phyloP scores from a whole-genome alignment of 225 moss, liverwort and hornwort species.

The Sphagnum contortum region DNA sequence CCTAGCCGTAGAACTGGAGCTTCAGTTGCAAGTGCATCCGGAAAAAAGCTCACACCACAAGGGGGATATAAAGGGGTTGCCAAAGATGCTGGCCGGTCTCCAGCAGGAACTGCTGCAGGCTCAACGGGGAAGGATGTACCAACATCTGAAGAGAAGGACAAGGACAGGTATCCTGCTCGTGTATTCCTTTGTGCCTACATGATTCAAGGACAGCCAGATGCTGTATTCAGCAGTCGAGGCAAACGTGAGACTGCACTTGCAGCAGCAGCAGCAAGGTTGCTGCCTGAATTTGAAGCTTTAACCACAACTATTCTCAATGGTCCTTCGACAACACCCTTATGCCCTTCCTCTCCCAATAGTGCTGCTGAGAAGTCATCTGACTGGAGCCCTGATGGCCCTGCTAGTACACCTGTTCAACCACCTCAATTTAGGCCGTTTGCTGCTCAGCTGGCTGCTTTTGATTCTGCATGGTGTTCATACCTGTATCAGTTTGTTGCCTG shows the following conservation, averaged over 20 bases:
- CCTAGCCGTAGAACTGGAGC: slow-evolving; percentile 46
- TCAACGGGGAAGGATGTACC: slow-evolving; percentile 22
- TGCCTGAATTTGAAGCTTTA: slow-evolving; percentile 49
- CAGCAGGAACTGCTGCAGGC: slow-evolving; percentile 1
- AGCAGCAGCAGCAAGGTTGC: slow-evolving; percentile 38
- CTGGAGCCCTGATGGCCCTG: slow-evolving; percentile 27
- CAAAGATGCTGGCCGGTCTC: slow-evolving; percentile 22
- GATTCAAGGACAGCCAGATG: slow-evolving; percentile 62
- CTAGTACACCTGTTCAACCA: slow-evolving; percentile 7
- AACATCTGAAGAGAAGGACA: slow-evolving; percentile 22
- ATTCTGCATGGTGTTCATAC: slow-evolving; percentile 59
- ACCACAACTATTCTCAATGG: slow-evolving; percentile 38
- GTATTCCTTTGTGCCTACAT: slow-evolving; percentile 63
- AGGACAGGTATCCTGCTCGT: slow-evolving; percentile 55
- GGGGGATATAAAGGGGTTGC: slow-evolving; percentile 13
- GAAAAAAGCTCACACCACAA: slow-evolving; percentile 16
- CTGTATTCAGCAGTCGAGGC: slow-evolving; percentile 50
- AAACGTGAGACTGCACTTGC: slow-evolving; percentile 44
- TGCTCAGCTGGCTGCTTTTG: slow-evolving; percentile 46
- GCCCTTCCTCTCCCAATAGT: slow-evolving; percentile 34
- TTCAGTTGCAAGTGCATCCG: slow-evolving; percentile 8
- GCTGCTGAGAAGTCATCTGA: slow-evolving; percentile 31
- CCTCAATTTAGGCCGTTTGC: slow-evolving; percentile 57
- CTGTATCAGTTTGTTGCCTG: slow-evolving; percentile 63
- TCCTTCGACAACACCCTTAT: slow-evolving; percentile 23